A percentile compares a stretch with the other conserved stretches of the same genome.
Conservation (phyloP, 805 yeast species). For the Candida anglica region DNA sequence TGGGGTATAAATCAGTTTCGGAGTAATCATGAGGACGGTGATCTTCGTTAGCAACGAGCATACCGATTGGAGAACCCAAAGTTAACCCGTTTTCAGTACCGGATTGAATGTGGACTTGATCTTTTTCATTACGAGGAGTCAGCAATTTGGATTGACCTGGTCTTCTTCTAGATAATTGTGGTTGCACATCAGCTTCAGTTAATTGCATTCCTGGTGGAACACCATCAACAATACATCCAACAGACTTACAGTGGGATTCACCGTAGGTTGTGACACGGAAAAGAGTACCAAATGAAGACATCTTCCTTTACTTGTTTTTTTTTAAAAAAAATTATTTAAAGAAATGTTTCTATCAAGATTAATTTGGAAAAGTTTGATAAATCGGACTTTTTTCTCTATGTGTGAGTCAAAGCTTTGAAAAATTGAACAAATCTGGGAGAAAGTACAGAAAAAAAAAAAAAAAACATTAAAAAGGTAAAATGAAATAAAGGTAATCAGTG, state of each 20-base stretch:
- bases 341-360: too few relatives aligned
- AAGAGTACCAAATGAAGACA: slow-evolving; percentile 41
- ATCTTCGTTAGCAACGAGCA: slow-evolving; percentile 90
- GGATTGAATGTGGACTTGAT: slow-evolving; percentile 85
- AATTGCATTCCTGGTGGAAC: slow-evolving; percentile 93
- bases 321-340: too few relatives aligned
- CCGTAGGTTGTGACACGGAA: slow-evolving; percentile 90
- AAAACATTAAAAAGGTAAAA: too few relatives aligned
- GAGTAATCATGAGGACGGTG: slow-evolving; percentile 96
- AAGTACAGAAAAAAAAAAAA: too few relatives aligned
- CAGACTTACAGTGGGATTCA: slow-evolving; percentile 95
- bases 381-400: too few relatives aligned
- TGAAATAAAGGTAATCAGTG: too few relatives aligned
- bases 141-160: slow-evolving; percentile 93
- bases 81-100: slow-evolving; percentile 92
- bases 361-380: too few relatives aligned
- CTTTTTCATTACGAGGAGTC: slow-evolving; percentile 96
- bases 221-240: slow-evolving; percentile 98
- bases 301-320: too few relatives aligned
- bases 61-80: slow-evolving; percentile 92
- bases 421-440: too few relatives aligned
- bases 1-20: slow-evolving; percentile 91
- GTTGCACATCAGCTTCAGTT: slow-evolving; percentile 85
- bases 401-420: too few relatives aligned
- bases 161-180: slow-evolving; percentile 93